These are phyloP conservation scores for Diplogelasinospora grovesii DNA, from an alignment of 495 filamentous ascomycete species.

Conservation along the genomic window DNA sequence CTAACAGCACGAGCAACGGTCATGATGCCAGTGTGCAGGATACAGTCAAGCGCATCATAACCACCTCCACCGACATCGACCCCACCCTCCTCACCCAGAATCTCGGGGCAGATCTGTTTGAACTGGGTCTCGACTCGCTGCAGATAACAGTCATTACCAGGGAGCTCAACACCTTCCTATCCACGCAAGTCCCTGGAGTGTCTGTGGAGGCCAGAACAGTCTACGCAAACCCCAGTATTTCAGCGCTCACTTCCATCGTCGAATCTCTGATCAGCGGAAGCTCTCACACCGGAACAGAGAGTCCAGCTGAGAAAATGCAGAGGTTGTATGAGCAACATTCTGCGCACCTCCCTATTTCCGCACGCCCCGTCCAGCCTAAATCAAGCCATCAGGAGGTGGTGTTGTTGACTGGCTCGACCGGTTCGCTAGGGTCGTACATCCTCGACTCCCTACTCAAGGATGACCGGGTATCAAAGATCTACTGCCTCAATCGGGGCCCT, in stretches of 20 bases:
- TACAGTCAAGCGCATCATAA: not conserved
- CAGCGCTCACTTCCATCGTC: not conserved
- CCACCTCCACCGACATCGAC: not conserved
- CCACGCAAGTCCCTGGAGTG: conserved; percentile 9
- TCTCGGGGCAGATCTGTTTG: conserved; percentile 27
- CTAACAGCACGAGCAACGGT: not conserved
- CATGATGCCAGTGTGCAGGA: not conserved
- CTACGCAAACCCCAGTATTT: not conserved
- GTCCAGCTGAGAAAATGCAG: not conserved
- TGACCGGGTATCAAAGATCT: conserved; percentile 26
- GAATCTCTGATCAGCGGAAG: not conserved
- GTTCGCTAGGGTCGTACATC: conserved; percentile 43
- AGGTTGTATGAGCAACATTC: not conserved
- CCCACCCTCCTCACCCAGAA: not conserved
- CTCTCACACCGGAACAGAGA: not conserved
- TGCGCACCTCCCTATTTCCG: not conserved
- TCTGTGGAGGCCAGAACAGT: conserved; percentile 14
- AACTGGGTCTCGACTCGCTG: conserved; percentile 42
- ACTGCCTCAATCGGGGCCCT: conserved; percentile 40
- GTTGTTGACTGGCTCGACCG: conserved; percentile 46
- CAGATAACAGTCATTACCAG: conserved; percentile 9
- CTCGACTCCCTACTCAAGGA: conserved; percentile 26
- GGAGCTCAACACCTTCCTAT: conserved; percentile 10
- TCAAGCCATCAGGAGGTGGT: conserved; percentile 9
- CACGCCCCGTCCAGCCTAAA: not conserved